These are phyloP conservation scores for Colletotrichum euphorbiae DNA, from an alignment of 2,329 filamentous ascomycete species.

Conservation along the genomic window DNA sequence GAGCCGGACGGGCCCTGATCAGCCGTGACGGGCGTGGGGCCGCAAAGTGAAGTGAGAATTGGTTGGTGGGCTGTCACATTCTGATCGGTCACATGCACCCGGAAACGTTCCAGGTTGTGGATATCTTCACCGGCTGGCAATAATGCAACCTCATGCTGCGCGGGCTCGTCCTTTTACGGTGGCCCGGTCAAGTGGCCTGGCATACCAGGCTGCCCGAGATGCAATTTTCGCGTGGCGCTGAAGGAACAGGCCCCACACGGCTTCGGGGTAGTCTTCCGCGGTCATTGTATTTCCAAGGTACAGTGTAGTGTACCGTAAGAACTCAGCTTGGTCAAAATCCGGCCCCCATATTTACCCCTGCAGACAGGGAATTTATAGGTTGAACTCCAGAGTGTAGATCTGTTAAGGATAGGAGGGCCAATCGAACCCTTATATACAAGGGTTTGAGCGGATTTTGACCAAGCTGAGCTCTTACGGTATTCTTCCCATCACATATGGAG, in stretches of 20 bases:
- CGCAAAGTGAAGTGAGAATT: not conserved
- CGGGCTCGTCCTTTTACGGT: conserved; percentile 27
- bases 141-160: conserved; percentile 20
- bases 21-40: not conserved
- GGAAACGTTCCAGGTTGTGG: conserved; percentile 25
- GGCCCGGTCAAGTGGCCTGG: conserved; percentile 32
- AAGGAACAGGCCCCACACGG: conserved; percentile 32
- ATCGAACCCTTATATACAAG: too few relatives aligned
- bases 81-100: conserved; percentile 35
- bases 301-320: too few relatives aligned
- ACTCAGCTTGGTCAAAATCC: too few relatives aligned
- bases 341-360: too few relatives aligned
- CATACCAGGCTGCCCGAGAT: conserved; percentile 13
- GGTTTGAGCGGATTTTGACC: too few relatives aligned
- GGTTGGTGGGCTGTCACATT: conserved; percentile 36
- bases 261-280: conserved; percentile 13
- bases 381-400: too few relatives aligned
- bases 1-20: not conserved
- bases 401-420: too few relatives aligned
- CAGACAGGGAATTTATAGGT: too few relatives aligned
- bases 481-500: too few relatives aligned
- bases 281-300: conserved; percentile 15
- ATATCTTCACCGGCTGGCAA: conserved; percentile 32
- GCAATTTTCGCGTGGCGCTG: conserved; percentile 24
- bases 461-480: too few relatives aligned